Evolutionary conservation across 805 yeast species (phyloP).

Genomic region (Nakazawaea wyomingensis): DNA sequence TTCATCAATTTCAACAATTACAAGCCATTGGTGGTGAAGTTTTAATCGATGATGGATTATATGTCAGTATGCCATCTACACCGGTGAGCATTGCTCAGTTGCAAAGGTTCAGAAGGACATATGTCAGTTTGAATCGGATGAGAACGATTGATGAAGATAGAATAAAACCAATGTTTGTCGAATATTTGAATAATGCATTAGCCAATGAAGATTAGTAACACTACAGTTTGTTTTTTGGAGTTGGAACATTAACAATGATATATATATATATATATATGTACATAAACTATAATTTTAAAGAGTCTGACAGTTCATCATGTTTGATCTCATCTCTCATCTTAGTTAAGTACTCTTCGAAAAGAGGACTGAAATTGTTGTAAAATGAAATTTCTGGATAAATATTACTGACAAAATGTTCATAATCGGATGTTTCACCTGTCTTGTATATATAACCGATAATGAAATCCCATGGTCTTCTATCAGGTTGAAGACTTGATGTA

Average conservation of each 20-base stretch:
- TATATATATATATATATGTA: no score
- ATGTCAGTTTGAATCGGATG: conserved; percentile 74
- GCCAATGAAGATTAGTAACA: conserved; percentile 24
- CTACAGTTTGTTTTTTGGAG: neutral
- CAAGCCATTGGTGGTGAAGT: conserved; percentile 44
- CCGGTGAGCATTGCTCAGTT: conserved; percentile 68
- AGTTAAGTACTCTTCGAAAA: conserved; percentile 1
- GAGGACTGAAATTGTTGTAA: conserved; percentile 1
- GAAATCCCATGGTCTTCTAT: conserved; percentile 11
- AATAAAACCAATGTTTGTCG: conserved; percentile 69
- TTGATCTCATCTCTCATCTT: conserved; percentile 2
- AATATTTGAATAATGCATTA: conserved; percentile 65
- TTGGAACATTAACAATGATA: neutral
- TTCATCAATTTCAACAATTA: conserved; percentile 58
- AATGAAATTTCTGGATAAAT: conserved; percentile 8
- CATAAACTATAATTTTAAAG: neutral
- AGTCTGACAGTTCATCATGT: neutral
- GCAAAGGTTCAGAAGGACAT: conserved; percentile 80
- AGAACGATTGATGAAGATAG: conserved; percentile 66
- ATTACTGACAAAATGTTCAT: conserved; percentile 3
- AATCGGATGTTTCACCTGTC: neutral
- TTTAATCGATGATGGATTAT: conserved; percentile 35
- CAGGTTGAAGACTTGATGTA: neutral
- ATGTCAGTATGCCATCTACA: conserved; percentile 58
- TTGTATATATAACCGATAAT: conserved; percentile 9